phyloP scores from a whole-genome alignment of 176 grass and related monocot genomes.

The Tuctoria greenei region DNA sequence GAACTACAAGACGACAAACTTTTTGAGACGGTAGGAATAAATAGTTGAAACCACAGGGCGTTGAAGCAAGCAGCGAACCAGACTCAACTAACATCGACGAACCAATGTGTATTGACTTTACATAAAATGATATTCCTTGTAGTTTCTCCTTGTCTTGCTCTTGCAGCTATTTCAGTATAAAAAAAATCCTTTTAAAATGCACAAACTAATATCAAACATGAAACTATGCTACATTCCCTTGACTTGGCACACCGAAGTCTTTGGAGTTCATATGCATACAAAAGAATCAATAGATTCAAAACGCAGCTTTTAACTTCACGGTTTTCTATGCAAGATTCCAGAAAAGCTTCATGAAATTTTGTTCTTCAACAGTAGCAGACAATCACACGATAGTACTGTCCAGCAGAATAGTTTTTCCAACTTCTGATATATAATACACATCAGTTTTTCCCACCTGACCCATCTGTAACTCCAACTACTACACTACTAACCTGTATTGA shows the following conservation, averaged over 20 bases:
- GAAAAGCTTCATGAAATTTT: constrained; percentile 8
- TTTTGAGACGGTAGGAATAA: no score
- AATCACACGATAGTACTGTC: constrained; percentile 10
- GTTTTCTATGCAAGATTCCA: constrained; percentile 20
- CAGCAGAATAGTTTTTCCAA: constrained; percentile 20
- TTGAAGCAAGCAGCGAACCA: no score
- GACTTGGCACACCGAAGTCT: not conserved
- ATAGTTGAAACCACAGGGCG: no score
- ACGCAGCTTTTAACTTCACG: not conserved
- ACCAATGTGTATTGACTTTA: no score
- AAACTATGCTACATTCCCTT: constrained; percentile 2
- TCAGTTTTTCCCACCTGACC: constrained; percentile 71
- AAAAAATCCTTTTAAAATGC: no score
- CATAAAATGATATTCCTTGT: no score
- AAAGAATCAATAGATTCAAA: no score
- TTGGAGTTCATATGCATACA: no score
- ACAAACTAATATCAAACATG: not conserved
- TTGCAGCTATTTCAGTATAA: no score
- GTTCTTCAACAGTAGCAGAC: constrained; percentile 31
- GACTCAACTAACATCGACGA: no score
- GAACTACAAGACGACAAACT: no score
- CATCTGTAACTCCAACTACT: constrained; percentile 79
- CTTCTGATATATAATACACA: constrained; percentile 26
- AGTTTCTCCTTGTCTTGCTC: no score
- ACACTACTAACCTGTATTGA: constrained; percentile 79